phyloP scores from a whole-genome alignment of 306 rosid species.

The Citrullus colocynthis region DNA sequence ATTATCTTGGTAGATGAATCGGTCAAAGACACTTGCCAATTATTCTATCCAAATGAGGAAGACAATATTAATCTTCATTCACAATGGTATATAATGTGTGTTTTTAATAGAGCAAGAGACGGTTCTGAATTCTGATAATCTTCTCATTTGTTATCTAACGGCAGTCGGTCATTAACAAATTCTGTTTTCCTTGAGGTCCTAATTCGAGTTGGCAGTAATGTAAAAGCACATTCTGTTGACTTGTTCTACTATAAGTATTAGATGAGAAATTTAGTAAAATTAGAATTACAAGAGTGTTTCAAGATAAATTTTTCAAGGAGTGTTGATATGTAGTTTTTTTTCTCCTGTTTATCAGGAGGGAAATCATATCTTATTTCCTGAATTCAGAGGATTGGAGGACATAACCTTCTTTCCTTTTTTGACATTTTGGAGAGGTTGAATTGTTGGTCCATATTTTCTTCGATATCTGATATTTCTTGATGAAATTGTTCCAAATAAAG shows the following conservation, averaged over 20 bases:
- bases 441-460: not conserved
- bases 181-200: not conserved
- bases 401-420: not conserved
- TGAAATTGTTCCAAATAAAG: not conserved
- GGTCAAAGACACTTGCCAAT: not conserved
- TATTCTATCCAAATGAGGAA: not conserved
- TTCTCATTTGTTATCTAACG: not conserved
- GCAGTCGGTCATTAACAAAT: not conserved
- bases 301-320: not conserved
- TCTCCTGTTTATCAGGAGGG: not conserved
- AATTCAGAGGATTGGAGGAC: not conserved
- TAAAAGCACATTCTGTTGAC: not conserved
- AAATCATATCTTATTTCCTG: not conserved
- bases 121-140: not conserved
- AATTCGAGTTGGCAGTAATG: not conserved
- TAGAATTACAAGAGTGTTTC: not conserved
- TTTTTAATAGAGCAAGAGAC: not conserved
- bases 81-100: not conserved
- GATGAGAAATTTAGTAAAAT: not conserved
- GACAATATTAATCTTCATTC: not conserved
- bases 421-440: not conserved
- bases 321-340: not conserved
- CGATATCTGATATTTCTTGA: not conserved
- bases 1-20: not conserved
- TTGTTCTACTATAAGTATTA: not conserved